These are phyloP conservation scores for Nemania serpens DNA, from an alignment of 2,329 filamentous ascomycete species.

Conservation along the genomic window DNA sequence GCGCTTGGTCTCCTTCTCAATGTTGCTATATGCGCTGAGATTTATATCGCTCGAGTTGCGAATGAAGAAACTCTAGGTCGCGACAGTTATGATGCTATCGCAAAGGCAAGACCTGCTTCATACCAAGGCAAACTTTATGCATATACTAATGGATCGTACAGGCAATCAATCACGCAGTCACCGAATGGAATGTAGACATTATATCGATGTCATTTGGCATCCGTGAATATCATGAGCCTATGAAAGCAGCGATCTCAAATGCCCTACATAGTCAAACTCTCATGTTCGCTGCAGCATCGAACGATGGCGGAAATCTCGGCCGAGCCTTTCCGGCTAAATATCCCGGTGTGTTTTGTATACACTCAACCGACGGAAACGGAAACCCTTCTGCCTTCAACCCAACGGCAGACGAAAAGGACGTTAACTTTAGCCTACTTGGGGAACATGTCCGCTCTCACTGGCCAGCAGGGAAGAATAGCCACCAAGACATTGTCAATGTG, in stretches of 20 bases:
- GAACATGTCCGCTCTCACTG: conserved; percentile 3
- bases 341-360: conserved; percentile 7
- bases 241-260: neutral
- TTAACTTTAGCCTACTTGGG: conserved; percentile 7
- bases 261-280: neutral
- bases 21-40: conserved; percentile 3
- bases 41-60: conserved; percentile 8
- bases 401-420: neutral
- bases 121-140: neutral
- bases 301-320: neutral
- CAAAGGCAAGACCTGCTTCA: neutral
- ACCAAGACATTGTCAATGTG: neutral
- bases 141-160: neutral
- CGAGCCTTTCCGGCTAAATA: conserved; percentile 9
- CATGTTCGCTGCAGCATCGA: conserved; percentile 14
- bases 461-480: neutral
- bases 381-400: conserved; percentile 8
- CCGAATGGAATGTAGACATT: conserved; percentile 8
- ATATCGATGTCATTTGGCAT: conserved; percentile 18
- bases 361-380: conserved; percentile 9
- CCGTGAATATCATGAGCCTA: neutral
- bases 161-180: conserved; percentile 6
- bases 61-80: neutral
- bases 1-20: conserved; percentile 2
- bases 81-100: neutral